Conservation (phyloP, 225 moss, liverwort and hornwort genomes). For the Anthoceros angustus region DNA sequence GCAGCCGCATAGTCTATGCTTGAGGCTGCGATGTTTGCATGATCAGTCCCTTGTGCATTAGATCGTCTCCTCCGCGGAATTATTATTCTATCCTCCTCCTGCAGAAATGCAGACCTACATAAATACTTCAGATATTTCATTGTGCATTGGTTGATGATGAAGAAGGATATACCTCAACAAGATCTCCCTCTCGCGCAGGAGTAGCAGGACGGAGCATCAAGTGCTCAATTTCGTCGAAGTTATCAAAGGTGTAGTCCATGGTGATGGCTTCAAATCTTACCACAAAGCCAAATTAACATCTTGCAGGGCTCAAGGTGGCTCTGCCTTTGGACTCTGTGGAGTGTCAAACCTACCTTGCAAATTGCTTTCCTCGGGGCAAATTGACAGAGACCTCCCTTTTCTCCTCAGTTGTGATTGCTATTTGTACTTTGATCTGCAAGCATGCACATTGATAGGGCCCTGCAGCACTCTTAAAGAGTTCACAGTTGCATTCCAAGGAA, state of each 20-base stretch:
- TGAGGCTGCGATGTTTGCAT: not conserved
- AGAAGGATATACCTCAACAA: slow-evolving; percentile 8
- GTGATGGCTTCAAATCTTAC: slow-evolving; percentile 24
- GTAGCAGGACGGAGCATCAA: slow-evolving; percentile 19
- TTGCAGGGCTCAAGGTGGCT: not conserved
- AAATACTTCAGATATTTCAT: slow-evolving; percentile 2
- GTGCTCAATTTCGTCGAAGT: slow-evolving; percentile 28
- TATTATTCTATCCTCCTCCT: not conserved
- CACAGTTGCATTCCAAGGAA: not conserved
- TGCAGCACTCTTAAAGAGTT: not conserved
- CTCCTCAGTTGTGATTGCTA: slow-evolving; percentile 13
- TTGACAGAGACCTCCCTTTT: slow-evolving; percentile 9
- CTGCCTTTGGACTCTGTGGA: not conserved
- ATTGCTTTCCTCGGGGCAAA: slow-evolving; percentile 17
- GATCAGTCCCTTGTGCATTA: not conserved
- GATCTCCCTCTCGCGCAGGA: slow-evolving; percentile 13
- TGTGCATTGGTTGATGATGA: not conserved
- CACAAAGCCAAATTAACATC: not conserved
- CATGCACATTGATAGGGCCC: not conserved
- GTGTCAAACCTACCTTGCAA: slow-evolving; percentile 14
- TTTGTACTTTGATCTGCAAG: slow-evolving; percentile 20
- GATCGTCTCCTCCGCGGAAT: not conserved
- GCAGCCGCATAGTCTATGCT: not conserved
- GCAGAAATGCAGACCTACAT: not conserved
- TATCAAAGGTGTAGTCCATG: slow-evolving; percentile 24